Evolutionary conservation across 495 filamentous ascomycete genomes (phyloP), one percentile per base, ranked within the genome.

Genomic region (Penicillium fimorum): DNA sequence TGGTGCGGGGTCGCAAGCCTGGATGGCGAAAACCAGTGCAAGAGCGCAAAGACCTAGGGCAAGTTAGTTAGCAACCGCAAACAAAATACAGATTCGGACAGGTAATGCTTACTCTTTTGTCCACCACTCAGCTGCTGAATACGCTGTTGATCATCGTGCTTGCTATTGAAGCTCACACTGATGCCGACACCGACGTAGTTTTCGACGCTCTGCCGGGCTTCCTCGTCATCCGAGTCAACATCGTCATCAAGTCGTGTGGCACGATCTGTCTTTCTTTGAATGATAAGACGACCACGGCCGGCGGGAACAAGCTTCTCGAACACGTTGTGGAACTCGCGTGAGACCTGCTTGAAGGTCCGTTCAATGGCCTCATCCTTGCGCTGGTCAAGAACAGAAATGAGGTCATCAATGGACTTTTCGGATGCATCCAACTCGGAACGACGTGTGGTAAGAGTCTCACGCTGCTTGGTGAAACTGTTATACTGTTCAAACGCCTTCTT

Each of bases 401-500:
- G 83, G 51, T 95, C 90, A 64, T 92, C 85, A 63, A 99, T 99
- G 3, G 88, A 90, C 29, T 76, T 78, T 57, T 95, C 91, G 6
- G 85, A 89, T 3, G 81, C 83, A 57, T 95, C 90, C 24, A 99
- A 83, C 69, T 97, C 94, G 57, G 84, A 81, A 17, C 92, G 82
- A 46, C 94, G 87, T 58, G 87, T 87, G 0, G 86, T 86, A 8
- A 99, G 79, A 4, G 83, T 85, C 46, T 96, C 90, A 5, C 93
- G 87, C 69, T 97, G 91, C 53, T 85, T 88, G 18, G 93, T 97
- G 72, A 97, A 97, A 72, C 85, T 95, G 74, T 91, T 93, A 79
- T 97, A 97, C 71, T 99, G 94, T 71, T 99, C 95, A 59, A 97
- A 96, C 0, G 94, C 94, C 71, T 99, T 99, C 76, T 97, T 99